A percentile compares a stretch with the other conserved stretches of the same genome.
These are phyloP conservation scores for Sporothrix euskadiensis DNA, from an alignment of 2,329 filamentous ascomycete genomes.

Conservation along the genomic window DNA sequence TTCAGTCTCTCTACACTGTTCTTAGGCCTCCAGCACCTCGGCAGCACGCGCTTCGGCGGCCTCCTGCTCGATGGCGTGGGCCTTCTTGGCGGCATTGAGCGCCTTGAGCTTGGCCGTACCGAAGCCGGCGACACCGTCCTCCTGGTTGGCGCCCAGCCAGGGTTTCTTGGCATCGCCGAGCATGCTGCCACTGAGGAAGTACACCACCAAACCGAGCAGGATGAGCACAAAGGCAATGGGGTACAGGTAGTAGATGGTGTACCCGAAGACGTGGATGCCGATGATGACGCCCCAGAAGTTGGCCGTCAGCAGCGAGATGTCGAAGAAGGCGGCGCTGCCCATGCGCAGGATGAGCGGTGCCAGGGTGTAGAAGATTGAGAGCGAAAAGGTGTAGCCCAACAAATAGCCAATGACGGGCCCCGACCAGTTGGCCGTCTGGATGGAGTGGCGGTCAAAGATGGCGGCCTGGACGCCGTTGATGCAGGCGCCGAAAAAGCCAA, in stretches of 20 bases:
- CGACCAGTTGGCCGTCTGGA: constrained; percentile 66
- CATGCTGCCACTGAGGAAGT: constrained; percentile 80
- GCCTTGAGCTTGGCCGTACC: constrained; percentile 83
- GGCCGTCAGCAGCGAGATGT: constrained; percentile 88
- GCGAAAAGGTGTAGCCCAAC: constrained; percentile 81
- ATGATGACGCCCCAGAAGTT: constrained; percentile 98
- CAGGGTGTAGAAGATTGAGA: constrained; percentile 83
- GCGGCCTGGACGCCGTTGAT: constrained; percentile 90
- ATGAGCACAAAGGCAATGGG: constrained; percentile 94
- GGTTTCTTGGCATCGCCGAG: constrained; percentile 91
- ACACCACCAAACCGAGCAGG: constrained; percentile 78
- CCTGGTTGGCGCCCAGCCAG: constrained; percentile 88
- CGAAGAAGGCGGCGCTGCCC: constrained; percentile 90
- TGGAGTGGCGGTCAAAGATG: constrained; percentile 83
- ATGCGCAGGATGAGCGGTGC: constrained; percentile 88
- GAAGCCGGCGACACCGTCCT: constrained; percentile 73
- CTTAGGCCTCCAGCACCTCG: neutral
- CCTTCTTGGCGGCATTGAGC: constrained; percentile 56
- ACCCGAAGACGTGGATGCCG: constrained; percentile 81
- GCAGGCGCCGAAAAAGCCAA: constrained; percentile 82
- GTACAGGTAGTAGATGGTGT: constrained; percentile 83
- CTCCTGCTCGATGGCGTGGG: constrained; percentile 36
- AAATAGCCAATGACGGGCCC: constrained; percentile 74
- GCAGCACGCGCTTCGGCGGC: constrained; percentile 20
- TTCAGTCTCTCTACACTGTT: neutral